Conservation (phyloP, 257 asterid genomes). For the Solanum megistacrolobum region DNA sequence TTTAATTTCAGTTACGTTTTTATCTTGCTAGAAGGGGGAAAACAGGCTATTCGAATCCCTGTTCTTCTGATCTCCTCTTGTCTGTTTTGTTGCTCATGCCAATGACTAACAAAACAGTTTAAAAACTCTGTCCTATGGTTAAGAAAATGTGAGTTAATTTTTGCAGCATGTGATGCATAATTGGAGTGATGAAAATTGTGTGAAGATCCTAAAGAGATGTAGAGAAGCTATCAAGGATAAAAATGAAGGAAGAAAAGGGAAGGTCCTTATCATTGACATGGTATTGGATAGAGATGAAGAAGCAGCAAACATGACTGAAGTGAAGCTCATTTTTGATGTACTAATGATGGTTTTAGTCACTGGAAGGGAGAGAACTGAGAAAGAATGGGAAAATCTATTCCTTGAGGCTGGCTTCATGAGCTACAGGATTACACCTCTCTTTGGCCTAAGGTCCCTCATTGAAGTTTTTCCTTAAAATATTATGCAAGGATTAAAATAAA, state of each 20-base stretch:
- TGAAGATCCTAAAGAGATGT: slow-evolving; percentile 3
- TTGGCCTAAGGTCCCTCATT: slow-evolving; percentile 9
- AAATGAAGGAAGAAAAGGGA: background rate
- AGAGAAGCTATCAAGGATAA: background rate
- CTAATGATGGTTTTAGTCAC: background rate
- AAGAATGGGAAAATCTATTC: slow-evolving; percentile 5
- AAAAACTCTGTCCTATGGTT: background rate
- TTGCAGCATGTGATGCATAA: slow-evolving; percentile 1
- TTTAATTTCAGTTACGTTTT: background rate
- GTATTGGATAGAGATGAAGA: background rate
- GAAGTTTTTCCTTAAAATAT: slow-evolving; percentile 8
- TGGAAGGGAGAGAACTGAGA: slow-evolving; percentile 9
- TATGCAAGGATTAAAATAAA: background rate
- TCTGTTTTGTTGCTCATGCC: background rate
- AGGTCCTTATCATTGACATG: background rate
- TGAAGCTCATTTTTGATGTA: slow-evolving; percentile 3
- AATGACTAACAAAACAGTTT: background rate
- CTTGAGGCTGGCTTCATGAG: slow-evolving; percentile 3
- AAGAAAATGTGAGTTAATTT: background rate
- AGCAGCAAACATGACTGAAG: background rate
- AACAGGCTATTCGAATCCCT: background rate
- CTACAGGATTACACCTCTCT: background rate
- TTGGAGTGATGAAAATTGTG: slow-evolving; percentile 1
- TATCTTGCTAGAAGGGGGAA: background rate
- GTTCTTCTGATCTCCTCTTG: background rate